These are phyloP conservation scores for Lactuca sativa DNA, from an alignment of 129 eudicot genomes.

Conservation along the genomic window DNA sequence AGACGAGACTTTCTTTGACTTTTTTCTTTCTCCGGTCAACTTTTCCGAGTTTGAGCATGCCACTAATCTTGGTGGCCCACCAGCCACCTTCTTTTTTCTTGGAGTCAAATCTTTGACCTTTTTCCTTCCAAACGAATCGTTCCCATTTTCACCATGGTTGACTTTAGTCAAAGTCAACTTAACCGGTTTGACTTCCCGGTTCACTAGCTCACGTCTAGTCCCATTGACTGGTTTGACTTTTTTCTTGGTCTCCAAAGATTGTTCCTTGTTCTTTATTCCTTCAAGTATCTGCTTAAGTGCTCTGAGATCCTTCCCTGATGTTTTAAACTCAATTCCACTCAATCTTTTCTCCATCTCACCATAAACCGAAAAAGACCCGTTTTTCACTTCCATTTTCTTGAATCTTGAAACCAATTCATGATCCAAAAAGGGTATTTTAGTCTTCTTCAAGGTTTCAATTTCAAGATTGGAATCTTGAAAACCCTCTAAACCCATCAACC, in stretches of 20 bases:
- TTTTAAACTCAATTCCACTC: conserved; percentile 61
- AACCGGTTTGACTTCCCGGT: conserved; percentile 32
- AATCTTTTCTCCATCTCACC: conserved; percentile 85
- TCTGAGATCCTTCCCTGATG: conserved; percentile 87
- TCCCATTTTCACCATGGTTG: conserved; percentile 21
- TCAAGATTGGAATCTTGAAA: conserved; percentile 40
- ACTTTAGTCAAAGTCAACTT: conserved; percentile 27
- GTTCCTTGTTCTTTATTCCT: conserved; percentile 51
- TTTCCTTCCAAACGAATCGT: conserved; percentile 25
- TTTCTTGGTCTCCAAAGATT: conserved; percentile 22
- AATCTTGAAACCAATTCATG: conserved; percentile 31
- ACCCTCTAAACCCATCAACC: conserved; percentile 84
- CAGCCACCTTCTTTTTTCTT: conserved; percentile 32
- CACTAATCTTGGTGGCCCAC: conserved; percentile 20
- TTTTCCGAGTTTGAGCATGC: conserved; percentile 25
- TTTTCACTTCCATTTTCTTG: conserved; percentile 39
- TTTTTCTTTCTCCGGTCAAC: conserved; percentile 38
- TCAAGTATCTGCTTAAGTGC: conserved; percentile 97
- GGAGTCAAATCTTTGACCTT: conserved; percentile 20
- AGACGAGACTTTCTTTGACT: conserved; percentile 37
- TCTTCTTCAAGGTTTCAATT: conserved; percentile 34
- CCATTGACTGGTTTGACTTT: conserved; percentile 33
- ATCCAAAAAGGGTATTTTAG: conserved; percentile 7
- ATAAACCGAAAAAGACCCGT: conserved; percentile 52
- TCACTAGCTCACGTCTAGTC: conserved; percentile 29